Evolutionary conservation across 169 alveolate genomes (phyloP).

Genomic region (Fabrea salina): DNA sequence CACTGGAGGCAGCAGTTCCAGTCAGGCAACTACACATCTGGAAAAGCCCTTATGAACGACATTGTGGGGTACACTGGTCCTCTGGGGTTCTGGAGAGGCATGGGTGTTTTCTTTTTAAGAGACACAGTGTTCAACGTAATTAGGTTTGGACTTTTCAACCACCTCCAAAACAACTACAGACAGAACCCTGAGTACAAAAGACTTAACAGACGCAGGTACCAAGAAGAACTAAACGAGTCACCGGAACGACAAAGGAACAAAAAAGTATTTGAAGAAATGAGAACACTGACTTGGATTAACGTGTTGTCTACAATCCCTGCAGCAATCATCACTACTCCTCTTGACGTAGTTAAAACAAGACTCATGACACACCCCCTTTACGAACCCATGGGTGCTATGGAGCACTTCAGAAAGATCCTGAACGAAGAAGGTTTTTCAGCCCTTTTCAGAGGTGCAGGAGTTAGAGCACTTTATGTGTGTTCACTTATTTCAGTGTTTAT

Average conservation of each 20-base stretch:
- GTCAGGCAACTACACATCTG: background rate
- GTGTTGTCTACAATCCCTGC: conserved; percentile 20
- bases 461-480: conserved; percentile 23
- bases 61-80: background rate
- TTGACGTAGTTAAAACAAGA: conserved; percentile 22
- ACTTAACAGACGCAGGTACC: background rate
- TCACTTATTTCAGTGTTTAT: background rate
- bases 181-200: background rate
- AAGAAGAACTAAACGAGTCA: background rate
- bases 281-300: background rate
- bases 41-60: background rate
- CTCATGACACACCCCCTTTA: conserved; percentile 5
- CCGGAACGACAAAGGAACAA: background rate
- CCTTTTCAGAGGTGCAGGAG: conserved; percentile 30
- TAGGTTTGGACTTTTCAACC: background rate
- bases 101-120: background rate
- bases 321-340: conserved; percentile 31
- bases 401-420: background rate
- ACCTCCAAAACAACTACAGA: background rate
- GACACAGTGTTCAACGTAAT: conserved; percentile 7
- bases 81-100: conserved; percentile 15
- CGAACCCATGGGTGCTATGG: background rate
- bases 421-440: conserved; percentile 13
- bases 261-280: background rate
- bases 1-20: conserved; percentile 10